phyloP scores from a whole-genome alignment of 768 basidiomycete species.

The Pleurotus salmoneostramineus region DNA sequence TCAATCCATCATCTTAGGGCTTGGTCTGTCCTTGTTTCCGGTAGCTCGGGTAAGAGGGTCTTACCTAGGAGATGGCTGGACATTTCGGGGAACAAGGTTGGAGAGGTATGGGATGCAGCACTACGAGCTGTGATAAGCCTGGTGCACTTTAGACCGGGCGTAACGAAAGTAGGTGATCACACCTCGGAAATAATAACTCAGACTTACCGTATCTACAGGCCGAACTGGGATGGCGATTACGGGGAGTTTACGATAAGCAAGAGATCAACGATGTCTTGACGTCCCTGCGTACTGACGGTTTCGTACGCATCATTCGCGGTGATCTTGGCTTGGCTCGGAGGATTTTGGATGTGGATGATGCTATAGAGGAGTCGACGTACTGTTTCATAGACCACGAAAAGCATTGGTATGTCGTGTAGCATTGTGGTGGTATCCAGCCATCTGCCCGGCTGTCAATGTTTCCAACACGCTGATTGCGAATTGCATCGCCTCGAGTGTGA shows the following conservation, averaged over 20 bases:
- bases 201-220: conserved; percentile 31
- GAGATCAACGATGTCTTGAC: conserved; percentile 64
- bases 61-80: conserved; percentile 79
- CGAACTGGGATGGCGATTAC: conserved; percentile 69
- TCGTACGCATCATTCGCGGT: conserved; percentile 29
- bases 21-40: conserved; percentile 58
- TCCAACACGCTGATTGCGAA: background rate
- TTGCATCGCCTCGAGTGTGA: background rate
- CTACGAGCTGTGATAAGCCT: conserved; percentile 63
- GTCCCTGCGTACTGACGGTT: conserved; percentile 50
- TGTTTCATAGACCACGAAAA: conserved; percentile 55
- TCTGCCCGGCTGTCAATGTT: background rate
- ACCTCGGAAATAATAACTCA: conserved; percentile 1
- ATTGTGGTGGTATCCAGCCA: background rate
- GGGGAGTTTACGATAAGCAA: conserved; percentile 70
- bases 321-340: conserved; percentile 16
- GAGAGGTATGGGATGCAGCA: conserved; percentile 70
- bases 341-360: conserved; percentile 38
- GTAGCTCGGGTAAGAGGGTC: conserved; percentile 37
- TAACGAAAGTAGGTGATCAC: conserved; percentile 54
- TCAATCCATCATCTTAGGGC: conserved; percentile 43
- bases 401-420: conserved; percentile 68
- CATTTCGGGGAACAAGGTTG: conserved; percentile 55
- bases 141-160: conserved; percentile 68
- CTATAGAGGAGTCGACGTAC: conserved; percentile 45